Base-by-base conservation (phyloP, 371 early-diverging fungal species). In the Apophysomyces sp. region DNA sequence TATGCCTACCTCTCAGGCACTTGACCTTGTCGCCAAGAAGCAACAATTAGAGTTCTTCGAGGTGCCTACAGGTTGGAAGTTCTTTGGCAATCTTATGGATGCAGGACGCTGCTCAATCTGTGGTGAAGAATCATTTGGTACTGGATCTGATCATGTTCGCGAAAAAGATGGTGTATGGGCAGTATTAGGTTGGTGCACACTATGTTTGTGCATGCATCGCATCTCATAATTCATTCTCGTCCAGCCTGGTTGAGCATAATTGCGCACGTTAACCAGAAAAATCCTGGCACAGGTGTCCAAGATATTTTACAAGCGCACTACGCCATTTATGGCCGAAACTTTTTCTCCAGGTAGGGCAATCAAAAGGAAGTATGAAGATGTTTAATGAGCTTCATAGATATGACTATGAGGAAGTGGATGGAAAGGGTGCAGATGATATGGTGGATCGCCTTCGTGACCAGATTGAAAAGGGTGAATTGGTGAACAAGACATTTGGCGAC, bases 81-180 rank as follows among this genome's bases (percentile, higher is more conserved):
- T 98, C 84, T 97, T 98, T 88, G 97, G 98, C 41, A 98, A 98
- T 77, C 79, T 98, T 53, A 97, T 98, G 98, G 98, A 98, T 71
- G 97, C 96, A 27, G 91, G 89, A n/a, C 83, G 91, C 44, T 83
- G 95, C 60, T 94, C 95, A 1, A 92, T 98, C 64, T 98, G 98
- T 70, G 98, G 98, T 55, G 98, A 98, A 71, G 98, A 98, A 77
- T 91, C 91, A 3, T 98, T 98, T 73, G 98, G 98, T 63, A 98
- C 98, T 8, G 98, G 98, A 40, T 94, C 95, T 0, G 96, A 98
- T 72, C 98, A 98, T 65, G 94, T 98, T 58, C 93, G 98, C 52
- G 98, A 98, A 72, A 98, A 98, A 86, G 98, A 98, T 80, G 98
- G 98, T 49, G 71, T 98, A 51, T 98, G 98, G 98, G 98, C 98